Evolutionary conservation across 1,139 yeast species (phyloP), one percentile per base, ranked within the genome.

Genomic region (Suhomyces choctaworum): DNA sequence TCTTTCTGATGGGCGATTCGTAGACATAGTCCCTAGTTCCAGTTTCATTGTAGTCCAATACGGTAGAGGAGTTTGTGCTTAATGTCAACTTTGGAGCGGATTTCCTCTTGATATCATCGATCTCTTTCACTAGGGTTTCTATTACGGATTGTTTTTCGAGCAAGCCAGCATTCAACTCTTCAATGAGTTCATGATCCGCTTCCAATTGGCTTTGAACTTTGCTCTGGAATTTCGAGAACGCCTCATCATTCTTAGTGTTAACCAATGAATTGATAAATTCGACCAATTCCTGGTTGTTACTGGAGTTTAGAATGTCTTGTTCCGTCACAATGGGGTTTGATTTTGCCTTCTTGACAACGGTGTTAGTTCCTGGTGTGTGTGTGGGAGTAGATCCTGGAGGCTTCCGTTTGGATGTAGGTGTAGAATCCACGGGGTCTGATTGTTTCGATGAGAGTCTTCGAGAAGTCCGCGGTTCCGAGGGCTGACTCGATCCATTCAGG

Each of bases 1-100:
- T 55, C 47, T 58, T 58, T 27, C 71, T 46, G 16, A 70, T 68
- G 0, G 76, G 76, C 3, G 70, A 63, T 35, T 58, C 60, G 40
- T 53, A 63, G 8, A 44, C 48, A 16, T 34, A 25, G 17, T 38
- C 38, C 24, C 34, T 38, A 26, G 14, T 25, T 4, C 29, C 16
- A 28, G 21, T 29, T 11, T 27, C 44, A 7, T 34, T 35, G 21
- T 17, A 32, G 16, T 34, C 39, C 20, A 28, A 33, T 19, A 37
- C 30, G 1, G 41, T 42, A 8, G 35, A 27, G 6, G 20, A 17
- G 22, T 34, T 38, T 20, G 31, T 34, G 17, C 39, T 29, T 10
- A 19, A 22, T 14, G 17, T 23, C 10, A 36, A 26, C 16, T 26
- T 34, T 7, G 24, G 27, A 21, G 15, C 28, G 27, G 12, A 36